Percentiles rank a stretch among this genome's conserved stretches.
Conservation (phyloP, 2,329 filamentous ascomycete genomes). For the Penicillium sp. region DNA sequence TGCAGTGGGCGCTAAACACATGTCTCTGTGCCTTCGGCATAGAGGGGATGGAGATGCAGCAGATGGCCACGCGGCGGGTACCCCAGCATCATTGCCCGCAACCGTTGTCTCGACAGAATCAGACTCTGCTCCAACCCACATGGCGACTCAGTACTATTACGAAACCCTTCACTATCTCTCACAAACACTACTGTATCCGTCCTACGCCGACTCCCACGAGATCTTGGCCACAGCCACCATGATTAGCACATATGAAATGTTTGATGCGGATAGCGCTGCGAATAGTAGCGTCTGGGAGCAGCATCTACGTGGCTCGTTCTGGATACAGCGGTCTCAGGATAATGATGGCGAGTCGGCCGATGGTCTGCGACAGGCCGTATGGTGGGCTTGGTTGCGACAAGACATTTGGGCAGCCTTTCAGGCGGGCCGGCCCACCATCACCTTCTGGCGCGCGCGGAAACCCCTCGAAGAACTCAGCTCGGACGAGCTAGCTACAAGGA, state of each 20-base stretch:
- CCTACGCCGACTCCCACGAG: conserved; percentile 47
- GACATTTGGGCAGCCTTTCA: conserved; percentile 57
- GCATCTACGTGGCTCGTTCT: conserved; percentile 56
- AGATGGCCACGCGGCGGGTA: neutral
- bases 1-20: conserved; percentile 4
- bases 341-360: conserved; percentile 49
- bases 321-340: conserved; percentile 54
- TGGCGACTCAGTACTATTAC: conserved; percentile 48
- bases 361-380: conserved; percentile 49
- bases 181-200: conserved; percentile 49
- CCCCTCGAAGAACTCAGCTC: conserved; percentile 41
- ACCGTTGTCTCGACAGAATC: neutral
- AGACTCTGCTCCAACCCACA: conserved; percentile 2
- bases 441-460: conserved; percentile 49
- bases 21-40: conserved; percentile 3
- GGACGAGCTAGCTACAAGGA: conserved; percentile 45
- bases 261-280: conserved; percentile 38
- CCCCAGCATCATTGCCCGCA: neutral
- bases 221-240: conserved; percentile 51
- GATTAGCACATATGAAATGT: conserved; percentile 57
- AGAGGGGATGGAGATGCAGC: neutral
- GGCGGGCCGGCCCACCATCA: conserved; percentile 47
- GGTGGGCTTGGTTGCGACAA: conserved; percentile 58
- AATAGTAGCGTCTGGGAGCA: conserved; percentile 49
- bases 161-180: conserved; percentile 55